Evolutionary conservation across 2,329 filamentous ascomycete species (phyloP).

Genomic region (Sporothrix humicola): DNA sequence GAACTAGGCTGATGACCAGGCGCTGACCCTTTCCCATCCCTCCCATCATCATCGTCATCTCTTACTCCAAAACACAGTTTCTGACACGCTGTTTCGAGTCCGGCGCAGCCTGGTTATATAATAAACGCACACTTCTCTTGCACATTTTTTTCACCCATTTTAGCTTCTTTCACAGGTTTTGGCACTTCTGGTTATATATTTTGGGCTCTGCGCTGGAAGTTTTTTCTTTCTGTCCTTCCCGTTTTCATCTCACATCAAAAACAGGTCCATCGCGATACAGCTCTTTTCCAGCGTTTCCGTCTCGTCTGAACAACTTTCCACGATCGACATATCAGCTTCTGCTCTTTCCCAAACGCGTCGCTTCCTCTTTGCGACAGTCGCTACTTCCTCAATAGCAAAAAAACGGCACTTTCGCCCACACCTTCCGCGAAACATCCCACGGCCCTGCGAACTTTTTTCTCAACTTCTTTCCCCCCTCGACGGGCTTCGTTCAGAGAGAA

Average conservation of each 20-base stretch:
- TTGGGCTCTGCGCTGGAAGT: neutral
- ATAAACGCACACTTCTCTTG: conserved; percentile 7
- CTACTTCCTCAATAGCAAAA: conserved; percentile 20
- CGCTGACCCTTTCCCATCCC: neutral
- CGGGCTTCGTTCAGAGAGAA: conserved; percentile 18
- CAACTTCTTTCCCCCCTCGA: neutral
- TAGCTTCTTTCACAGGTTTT: neutral
- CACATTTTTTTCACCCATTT: neutral
- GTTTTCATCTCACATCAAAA: neutral
- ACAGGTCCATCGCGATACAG: neutral
- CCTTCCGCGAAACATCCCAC: neutral
- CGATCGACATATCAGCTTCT: neutral
- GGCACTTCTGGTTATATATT: neutral
- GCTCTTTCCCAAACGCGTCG: neutral
- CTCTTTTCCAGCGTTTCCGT: neutral
- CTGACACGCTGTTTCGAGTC: neutral
- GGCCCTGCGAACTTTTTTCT: conserved; percentile 12
- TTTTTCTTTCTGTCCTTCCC: neutral
- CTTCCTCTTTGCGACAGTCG: conserved; percentile 7
- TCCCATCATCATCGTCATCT: conserved; percentile 3
- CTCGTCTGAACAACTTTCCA: neutral
- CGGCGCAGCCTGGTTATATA: conserved; percentile 11
- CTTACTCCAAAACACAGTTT: conserved; percentile 24
- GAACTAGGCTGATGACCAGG: conserved; percentile 1
- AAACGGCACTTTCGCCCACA: conserved; percentile 21